Evolutionary conservation across 208 protist genomes (phyloP).

Genomic region (Histomonas meleagridis): DNA sequence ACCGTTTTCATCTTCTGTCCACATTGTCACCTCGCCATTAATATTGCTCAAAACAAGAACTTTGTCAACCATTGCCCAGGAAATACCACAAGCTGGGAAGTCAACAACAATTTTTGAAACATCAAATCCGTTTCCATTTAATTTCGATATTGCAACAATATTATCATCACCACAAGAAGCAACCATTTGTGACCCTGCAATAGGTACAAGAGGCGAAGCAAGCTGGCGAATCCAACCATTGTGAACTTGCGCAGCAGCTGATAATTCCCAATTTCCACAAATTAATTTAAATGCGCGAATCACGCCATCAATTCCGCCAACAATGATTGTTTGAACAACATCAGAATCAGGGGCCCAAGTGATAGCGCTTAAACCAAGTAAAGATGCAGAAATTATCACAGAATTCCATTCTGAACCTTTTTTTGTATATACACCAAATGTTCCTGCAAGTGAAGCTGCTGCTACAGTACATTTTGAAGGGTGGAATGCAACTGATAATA

Average conservation of each 20-base stretch:
- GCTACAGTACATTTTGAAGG: neutral
- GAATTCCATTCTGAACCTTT: neutral
- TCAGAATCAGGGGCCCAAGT: neutral
- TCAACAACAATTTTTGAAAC: neutral
- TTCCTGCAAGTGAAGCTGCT: neutral
- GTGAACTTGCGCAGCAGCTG: neutral
- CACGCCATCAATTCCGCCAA: neutral
- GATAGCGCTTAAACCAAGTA: neutral
- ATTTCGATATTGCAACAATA: neutral
- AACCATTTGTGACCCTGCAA: neutral
- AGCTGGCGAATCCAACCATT: conserved; percentile 2
- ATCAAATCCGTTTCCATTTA: neutral
- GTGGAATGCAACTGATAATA: conserved; percentile 8
- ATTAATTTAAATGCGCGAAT: neutral
- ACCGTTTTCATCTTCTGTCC: neutral
- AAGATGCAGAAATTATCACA: neutral
- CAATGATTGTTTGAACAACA: neutral
- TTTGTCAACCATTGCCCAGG: conserved; percentile 26
- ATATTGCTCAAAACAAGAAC: neutral
- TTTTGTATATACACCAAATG: neutral
- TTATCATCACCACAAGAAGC: neutral
- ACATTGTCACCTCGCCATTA: neutral
- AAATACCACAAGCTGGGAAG: neutral
- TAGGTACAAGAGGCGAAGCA: neutral
- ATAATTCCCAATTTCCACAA: neutral